Conservation (phyloP, 768 basidiomycete species). For the Suillus bovinus region DNA sequence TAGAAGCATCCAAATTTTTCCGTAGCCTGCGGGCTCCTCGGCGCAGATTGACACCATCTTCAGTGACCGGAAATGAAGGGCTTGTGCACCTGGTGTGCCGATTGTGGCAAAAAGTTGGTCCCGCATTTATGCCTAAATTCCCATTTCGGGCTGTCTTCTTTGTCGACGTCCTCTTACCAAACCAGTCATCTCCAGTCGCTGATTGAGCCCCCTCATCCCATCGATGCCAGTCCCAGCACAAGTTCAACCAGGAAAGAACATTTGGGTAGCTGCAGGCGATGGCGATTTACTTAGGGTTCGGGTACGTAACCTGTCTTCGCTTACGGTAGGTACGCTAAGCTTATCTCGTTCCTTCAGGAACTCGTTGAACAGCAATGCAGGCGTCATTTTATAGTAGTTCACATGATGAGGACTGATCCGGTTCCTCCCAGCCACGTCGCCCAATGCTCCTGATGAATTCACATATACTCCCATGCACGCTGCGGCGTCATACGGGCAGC, state of each 20-base stretch:
- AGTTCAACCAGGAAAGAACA: slow-evolving; percentile 49
- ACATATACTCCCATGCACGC: slow-evolving; percentile 94
- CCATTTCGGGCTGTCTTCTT: slow-evolving; percentile 25
- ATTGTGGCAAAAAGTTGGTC: slow-evolving; percentile 16
- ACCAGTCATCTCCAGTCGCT: slow-evolving; percentile 19
- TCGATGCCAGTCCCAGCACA: slow-evolving; percentile 35
- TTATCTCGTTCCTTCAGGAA: slow-evolving; percentile 38
- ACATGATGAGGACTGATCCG: slow-evolving; percentile 34
- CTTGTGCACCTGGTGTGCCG: slow-evolving; percentile 7
- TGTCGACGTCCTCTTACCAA: slow-evolving; percentile 6
- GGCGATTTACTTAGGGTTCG: slow-evolving; percentile 79
- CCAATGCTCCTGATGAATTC: slow-evolving; percentile 68
- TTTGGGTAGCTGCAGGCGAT: slow-evolving; percentile 93
- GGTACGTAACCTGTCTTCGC: slow-evolving; percentile 42
- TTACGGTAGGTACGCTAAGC: slow-evolving; percentile 7
- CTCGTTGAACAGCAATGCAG: slow-evolving; percentile 60
- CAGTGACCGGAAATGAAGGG: slow-evolving; percentile 8
- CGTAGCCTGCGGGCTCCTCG: slow-evolving; percentile 5
- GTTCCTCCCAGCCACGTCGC: slow-evolving; percentile 51
- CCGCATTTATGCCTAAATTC: slow-evolving; percentile 21
- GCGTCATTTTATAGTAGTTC: slow-evolving; percentile 31
- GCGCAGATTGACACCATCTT: not conserved
- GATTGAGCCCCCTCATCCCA: slow-evolving; percentile 16
- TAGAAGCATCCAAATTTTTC: slow-evolving; percentile 2
- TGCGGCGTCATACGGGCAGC: slow-evolving; percentile 88